These are phyloP conservation scores for Anethum foeniculum DNA, from an alignment of 140 eudicot genomes.

Conservation along the genomic window DNA sequence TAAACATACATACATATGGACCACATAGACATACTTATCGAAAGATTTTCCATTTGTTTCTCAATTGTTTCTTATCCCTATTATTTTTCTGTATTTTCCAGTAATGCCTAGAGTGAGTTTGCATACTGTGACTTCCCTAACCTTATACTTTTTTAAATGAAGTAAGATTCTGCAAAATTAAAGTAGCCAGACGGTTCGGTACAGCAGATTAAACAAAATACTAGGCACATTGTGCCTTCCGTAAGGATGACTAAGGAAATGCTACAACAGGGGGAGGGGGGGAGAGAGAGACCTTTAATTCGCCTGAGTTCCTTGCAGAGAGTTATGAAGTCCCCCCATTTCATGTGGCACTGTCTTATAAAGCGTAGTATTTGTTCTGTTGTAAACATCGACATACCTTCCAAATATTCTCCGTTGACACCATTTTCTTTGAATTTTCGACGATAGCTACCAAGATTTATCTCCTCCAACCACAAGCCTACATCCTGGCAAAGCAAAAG, in stretches of 20 bases:
- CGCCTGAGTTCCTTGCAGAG: slow-evolving; percentile 97
- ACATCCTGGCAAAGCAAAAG: slow-evolving; percentile 57
- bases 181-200: background rate
- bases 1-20: background rate
- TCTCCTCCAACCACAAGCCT: slow-evolving; percentile 88
- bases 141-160: background rate
- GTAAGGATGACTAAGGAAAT: background rate
- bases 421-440: slow-evolving; percentile 82
- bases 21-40: background rate
- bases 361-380: slow-evolving; percentile 95
- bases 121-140: background rate
- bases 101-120: background rate
- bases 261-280: background rate
- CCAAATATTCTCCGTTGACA: slow-evolving; percentile 94
- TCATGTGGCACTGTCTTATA: slow-evolving; percentile 95
- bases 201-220: background rate
- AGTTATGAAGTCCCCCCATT: slow-evolving; percentile 97
- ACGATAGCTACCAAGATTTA: slow-evolving; percentile 86
- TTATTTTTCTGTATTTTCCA: background rate
- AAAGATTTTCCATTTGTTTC: background rate
- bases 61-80: background rate
- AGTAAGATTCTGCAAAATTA: background rate
- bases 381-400: slow-evolving; percentile 98
- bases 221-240: background rate
- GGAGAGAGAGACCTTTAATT: slow-evolving; percentile 63